Base-by-base conservation (phyloP, 2,329 filamentous ascomycete species). In the Fusarium anguioides region DNA sequence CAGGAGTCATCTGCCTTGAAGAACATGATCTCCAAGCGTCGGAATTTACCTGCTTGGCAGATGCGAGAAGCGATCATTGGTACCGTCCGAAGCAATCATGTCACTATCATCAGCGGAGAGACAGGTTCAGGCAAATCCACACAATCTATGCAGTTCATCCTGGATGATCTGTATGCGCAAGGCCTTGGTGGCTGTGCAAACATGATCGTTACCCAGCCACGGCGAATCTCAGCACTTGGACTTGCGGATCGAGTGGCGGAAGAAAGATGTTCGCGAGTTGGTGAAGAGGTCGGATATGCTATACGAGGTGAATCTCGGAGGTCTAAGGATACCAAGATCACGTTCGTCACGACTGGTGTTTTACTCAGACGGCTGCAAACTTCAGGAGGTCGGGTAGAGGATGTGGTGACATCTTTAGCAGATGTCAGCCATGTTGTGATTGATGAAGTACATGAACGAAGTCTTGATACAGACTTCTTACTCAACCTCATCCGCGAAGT, bases 291-390 rank as follows among this genome's bases (percentile, higher is more conserved):
- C 33, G 94, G 94, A 23, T 96, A 98, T 77, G 95, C 94, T 75
- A 97, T 99, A 72, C 91, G 96, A 23, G 99, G 97, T 69, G 96
- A 99, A 75, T 93, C 91, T 41, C 94, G 90, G 0, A 89, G 91
- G 4, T 88, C 89, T 40, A 83, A 89, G 35, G 90, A 93, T 52
- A 99, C 96, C 0, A 92, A 92, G 8, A 88, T 99, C 77, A 99
- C 99, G 75, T 99, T 98, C 81, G 97, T 99, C 93, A 99, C 96
- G 0, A 96, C 99, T 76, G 96, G 96, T 85, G 94, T 99, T 35
- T 82, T 99, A 58, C 86, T 91, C n/a, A 91, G 96, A 63, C 89
- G 94, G 14, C 84, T 99, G n/a, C 96, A 99, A 78, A 96, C 92
- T 1, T 94, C 93, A 6, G 93, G 93, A 47, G 92, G 92, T 8